Conservation (phyloP, 2,329 filamentous ascomycete genomes). For the Verticillium albo-atrum region DNA sequence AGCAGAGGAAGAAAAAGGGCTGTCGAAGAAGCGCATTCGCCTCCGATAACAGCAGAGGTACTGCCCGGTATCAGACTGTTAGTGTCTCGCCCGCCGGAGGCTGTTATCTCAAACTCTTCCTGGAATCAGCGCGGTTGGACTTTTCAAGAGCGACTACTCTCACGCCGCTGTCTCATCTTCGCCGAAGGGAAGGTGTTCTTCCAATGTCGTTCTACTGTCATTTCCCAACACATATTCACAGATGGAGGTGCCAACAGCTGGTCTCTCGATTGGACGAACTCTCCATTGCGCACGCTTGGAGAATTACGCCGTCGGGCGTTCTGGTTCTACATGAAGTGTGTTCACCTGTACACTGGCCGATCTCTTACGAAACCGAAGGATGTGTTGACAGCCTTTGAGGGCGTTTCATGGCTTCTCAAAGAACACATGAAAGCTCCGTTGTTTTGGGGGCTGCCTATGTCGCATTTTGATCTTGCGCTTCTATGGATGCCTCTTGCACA, state of each 20-base stretch:
- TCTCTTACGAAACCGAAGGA: constrained; percentile 19
- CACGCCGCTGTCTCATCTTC: constrained; percentile 29
- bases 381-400: constrained; percentile 27
- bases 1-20: constrained; percentile 19
- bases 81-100: not conserved
- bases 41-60: not conserved
- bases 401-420: constrained; percentile 21
- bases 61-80: not conserved
- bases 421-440: constrained; percentile 17
- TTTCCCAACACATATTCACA: too few relatives aligned
- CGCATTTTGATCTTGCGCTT: constrained; percentile 27
- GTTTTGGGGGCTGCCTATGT: constrained; percentile 23
- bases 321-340: constrained; percentile 23
- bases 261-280: constrained; percentile 22
- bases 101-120: not conserved
- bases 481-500: constrained; percentile 21
- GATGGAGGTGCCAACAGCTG: constrained; percentile 6
- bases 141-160: constrained; percentile 35
- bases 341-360: constrained; percentile 23
- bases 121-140: constrained; percentile 29
- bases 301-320: constrained; percentile 19
- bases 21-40: not conserved
- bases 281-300: constrained; percentile 20
- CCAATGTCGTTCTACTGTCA: constrained; percentile 19
- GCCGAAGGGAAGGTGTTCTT: constrained; percentile 13